phyloP scores from a whole-genome alignment of 2,329 filamentous ascomycete species.

The Fusarium cicatricum region DNA sequence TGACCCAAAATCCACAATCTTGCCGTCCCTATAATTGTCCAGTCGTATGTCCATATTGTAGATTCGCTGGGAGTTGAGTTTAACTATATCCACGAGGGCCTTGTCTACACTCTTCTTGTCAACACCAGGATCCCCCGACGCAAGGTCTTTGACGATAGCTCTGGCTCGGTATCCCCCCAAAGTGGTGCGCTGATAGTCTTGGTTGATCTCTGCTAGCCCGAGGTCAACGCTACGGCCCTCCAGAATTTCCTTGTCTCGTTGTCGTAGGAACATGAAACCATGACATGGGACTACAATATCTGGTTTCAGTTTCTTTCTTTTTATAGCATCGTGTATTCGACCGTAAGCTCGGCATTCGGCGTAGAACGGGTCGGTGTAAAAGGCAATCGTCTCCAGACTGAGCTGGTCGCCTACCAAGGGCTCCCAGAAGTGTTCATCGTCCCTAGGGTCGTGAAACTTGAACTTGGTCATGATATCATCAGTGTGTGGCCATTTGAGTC shows the following conservation, averaged over 20 bases:
- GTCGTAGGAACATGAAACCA: conserved; percentile 20
- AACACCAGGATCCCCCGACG: conserved; percentile 15
- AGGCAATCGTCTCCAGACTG: conserved; percentile 18
- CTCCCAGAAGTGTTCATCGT: conserved; percentile 28
- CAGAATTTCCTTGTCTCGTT: conserved; percentile 12
- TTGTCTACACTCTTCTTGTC: neutral
- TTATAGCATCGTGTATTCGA: conserved; percentile 12
- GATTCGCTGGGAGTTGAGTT: conserved; percentile 15
- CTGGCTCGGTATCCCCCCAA: conserved; percentile 14
- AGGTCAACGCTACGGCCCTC: conserved; percentile 11
- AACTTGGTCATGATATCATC: conserved; percentile 22
- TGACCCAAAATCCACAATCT: conserved; percentile 29
- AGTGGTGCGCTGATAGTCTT: conserved; percentile 17
- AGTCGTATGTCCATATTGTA: conserved; percentile 28
- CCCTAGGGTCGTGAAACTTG: conserved; percentile 31
- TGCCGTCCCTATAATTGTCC: conserved; percentile 22
- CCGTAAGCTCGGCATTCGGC: conserved; percentile 36
- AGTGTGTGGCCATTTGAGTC: neutral
- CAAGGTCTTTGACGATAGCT: conserved; percentile 29
- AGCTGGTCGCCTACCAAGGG: conserved; percentile 21
- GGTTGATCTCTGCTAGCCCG: conserved; percentile 9
- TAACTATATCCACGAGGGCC: conserved; percentile 4
- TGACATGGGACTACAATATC: conserved; percentile 14
- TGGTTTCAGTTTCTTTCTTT: neutral
- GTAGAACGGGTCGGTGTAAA: conserved; percentile 37